Conservation (phyloP, 1,284 basidiomycete genomes). For the Ustilago loliicola region DNA sequence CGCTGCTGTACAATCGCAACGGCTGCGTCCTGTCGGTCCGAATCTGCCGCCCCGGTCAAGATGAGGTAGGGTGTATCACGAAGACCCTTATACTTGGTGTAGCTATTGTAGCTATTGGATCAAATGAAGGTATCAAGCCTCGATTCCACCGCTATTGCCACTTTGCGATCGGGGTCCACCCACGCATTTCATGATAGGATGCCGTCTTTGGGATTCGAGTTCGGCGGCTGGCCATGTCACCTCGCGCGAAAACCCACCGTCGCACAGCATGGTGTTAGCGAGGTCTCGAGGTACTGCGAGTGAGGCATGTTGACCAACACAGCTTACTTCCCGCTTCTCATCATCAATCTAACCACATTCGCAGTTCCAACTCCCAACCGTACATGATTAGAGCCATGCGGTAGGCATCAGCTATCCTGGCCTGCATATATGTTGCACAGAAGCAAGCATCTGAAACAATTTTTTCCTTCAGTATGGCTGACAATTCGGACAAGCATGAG, state of each 20-base stretch:
- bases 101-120: not conserved
- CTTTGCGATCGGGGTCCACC: not conserved
- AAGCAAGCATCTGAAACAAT: not conserved
- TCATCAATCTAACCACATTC: too few relatives aligned
- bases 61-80: not conserved
- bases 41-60: not conserved
- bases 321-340: too few relatives aligned
- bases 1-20: not conserved
- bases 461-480: not conserved
- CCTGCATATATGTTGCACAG: not conserved
- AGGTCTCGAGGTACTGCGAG: too few relatives aligned
- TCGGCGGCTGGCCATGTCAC: not conserved
- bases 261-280: too few relatives aligned
- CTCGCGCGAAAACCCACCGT: too few relatives aligned
- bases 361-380: too few relatives aligned
- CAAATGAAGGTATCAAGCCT: slow-evolving; percentile 4
- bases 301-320: too few relatives aligned
- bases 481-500: not conserved
- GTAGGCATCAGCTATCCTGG: not conserved
- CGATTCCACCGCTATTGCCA: not conserved
- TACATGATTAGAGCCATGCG: too few relatives aligned
- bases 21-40: not conserved
- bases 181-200: not conserved
- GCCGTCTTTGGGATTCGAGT: not conserved
- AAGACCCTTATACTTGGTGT: not conserved